phyloP scores from a whole-genome alignment of 768 basidiomycete species.

The Galerina sulciceps region DNA sequence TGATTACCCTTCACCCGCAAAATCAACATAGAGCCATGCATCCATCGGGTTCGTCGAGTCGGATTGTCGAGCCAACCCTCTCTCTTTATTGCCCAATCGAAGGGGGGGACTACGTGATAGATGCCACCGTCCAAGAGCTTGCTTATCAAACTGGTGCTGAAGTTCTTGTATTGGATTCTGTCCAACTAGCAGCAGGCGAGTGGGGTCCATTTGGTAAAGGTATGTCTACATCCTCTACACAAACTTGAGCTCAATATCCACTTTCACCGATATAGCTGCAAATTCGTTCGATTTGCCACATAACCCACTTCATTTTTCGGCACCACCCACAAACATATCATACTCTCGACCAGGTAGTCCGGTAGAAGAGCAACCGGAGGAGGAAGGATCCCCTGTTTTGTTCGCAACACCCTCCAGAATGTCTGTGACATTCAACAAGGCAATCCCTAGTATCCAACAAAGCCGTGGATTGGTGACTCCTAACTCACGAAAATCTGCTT shows the following conservation, averaged over 20 bases:
- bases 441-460: constrained; percentile 35
- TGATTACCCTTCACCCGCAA: constrained; percentile 80
- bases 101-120: constrained; percentile 84
- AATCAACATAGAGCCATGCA: constrained; percentile 77
- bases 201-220: constrained; percentile 86
- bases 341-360: constrained; percentile 19
- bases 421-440: constrained; percentile 43
- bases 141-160: constrained; percentile 78
- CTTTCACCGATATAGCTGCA: constrained; percentile 54
- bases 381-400: constrained; percentile 32
- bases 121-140: constrained; percentile 78
- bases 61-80: constrained; percentile 78
- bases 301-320: constrained; percentile 77
- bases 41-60: constrained; percentile 45
- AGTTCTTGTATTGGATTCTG: constrained; percentile 81
- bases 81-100: constrained; percentile 85
- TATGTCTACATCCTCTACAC: constrained; percentile 27
- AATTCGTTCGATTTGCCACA: constrained; percentile 66
- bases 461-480: constrained; percentile 45
- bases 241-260: background rate
- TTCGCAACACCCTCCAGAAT: constrained; percentile 41
- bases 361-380: constrained; percentile 44
- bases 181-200: constrained; percentile 87
- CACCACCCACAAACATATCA: constrained; percentile 28
- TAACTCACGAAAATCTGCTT: constrained; percentile 42